Percentiles rank a stretch among this genome's conserved stretches.
Conservation (phyloP, 768 basidiomycete genomes). For the Candolleomyces aberdarensis region DNA sequence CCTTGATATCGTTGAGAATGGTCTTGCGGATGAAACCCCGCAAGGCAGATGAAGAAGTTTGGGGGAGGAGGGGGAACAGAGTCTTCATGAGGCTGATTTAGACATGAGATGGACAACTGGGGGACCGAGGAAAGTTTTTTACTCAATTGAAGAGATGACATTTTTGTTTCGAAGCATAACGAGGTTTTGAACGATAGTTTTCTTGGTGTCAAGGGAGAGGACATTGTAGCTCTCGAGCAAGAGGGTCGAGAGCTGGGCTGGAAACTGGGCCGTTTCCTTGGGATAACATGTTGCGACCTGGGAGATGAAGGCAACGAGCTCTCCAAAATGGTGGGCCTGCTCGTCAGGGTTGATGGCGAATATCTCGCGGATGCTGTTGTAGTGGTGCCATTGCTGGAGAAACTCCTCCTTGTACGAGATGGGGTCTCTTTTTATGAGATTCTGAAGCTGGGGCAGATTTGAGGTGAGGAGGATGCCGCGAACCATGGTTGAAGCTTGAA, state of each 20-base stretch:
- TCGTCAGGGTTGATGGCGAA: constrained; percentile 81
- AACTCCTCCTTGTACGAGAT: constrained; percentile 92
- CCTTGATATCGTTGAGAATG: constrained; percentile 89
- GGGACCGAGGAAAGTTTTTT: constrained; percentile 21
- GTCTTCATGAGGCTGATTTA: constrained; percentile 72
- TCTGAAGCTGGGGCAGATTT: constrained; percentile 94
- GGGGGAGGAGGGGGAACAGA: constrained; percentile 94
- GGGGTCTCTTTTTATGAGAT: constrained; percentile 94
- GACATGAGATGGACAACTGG: constrained; percentile 2
- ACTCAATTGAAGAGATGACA: constrained; percentile 92
- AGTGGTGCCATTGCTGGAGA: constrained; percentile 94
- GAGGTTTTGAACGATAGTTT: constrained; percentile 83
- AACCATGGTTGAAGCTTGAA: constrained; percentile 26
- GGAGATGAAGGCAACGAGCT: constrained; percentile 87
- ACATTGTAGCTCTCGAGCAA: constrained; percentile 76
- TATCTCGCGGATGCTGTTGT: constrained; percentile 82
- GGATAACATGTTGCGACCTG: constrained; percentile 97
- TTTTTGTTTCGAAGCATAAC: constrained; percentile 93
- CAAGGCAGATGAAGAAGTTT: constrained; percentile 81
- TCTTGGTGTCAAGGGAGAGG: constrained; percentile 78
- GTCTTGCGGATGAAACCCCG: constrained; percentile 88
- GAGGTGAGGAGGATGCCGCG: constrained; percentile 79
- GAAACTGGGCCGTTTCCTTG: constrained; percentile 83
- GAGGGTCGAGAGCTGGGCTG: constrained; percentile 72
- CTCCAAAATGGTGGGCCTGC: constrained; percentile 79